Evolutionary conservation across 2,329 filamentous ascomycete species (phyloP).

Genomic region (Aspergillus latus): DNA sequence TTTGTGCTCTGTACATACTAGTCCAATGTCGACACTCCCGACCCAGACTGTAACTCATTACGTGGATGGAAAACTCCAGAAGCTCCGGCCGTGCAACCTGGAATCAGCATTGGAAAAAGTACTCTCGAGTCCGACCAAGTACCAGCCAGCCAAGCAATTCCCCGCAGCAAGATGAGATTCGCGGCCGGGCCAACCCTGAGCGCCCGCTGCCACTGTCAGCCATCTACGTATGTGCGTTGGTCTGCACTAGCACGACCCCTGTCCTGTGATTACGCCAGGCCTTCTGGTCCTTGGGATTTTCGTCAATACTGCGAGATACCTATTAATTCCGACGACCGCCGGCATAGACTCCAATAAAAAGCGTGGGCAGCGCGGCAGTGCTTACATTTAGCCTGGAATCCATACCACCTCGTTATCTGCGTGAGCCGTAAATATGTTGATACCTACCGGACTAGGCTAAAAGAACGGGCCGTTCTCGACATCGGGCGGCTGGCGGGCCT

Average conservation of each 20-base stretch:
- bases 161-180: not conserved
- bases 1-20: not conserved
- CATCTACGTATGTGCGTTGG: not conserved
- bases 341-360: not conserved
- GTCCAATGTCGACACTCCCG: too few relatives aligned
- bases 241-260: conserved; percentile 3
- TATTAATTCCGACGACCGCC: not conserved
- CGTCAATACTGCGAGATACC: too few relatives aligned
- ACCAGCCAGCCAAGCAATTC: not conserved
- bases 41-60: not conserved
- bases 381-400: not conserved
- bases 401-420: not conserved
- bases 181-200: not conserved
- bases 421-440: not conserved
- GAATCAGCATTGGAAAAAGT: too few relatives aligned
- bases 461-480: not conserved
- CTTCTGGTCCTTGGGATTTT: too few relatives aligned
- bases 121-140: not conserved
- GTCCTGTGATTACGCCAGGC: not conserved
- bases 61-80: not conserved
- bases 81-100: not conserved
- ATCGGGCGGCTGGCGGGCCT: not conserved
- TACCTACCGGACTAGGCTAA: not conserved
- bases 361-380: not conserved
- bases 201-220: not conserved